Evolutionary conservation across 2,329 filamentous ascomycete species (phyloP).

Genomic region (Cytospora paraplurivora): DNA sequence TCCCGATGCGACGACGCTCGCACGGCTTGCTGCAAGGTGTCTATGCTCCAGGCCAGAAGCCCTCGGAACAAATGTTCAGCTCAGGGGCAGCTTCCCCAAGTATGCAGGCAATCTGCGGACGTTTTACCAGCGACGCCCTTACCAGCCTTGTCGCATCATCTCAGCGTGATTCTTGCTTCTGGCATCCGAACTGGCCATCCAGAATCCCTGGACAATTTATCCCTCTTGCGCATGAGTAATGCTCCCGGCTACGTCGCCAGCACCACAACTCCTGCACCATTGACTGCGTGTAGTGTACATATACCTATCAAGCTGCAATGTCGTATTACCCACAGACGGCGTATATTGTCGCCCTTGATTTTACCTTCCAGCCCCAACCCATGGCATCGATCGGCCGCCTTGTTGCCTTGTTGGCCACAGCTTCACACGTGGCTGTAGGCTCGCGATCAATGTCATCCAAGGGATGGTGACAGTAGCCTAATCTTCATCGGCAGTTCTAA

Average conservation of each 20-base stretch:
- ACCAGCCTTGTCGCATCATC: slow-evolving; percentile 25
- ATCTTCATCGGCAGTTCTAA: neutral
- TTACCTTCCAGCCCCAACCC: neutral
- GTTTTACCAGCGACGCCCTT: slow-evolving; percentile 11
- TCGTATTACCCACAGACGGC: slow-evolving; percentile 5
- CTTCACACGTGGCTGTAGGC: slow-evolving; percentile 24
- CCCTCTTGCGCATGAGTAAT: slow-evolving; percentile 12
- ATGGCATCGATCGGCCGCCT: slow-evolving; percentile 5
- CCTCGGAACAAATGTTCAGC: neutral
- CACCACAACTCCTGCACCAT: neutral
- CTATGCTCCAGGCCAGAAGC: slow-evolving; percentile 16
- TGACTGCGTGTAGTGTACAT: neutral
- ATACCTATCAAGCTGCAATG: neutral
- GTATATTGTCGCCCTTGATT: neutral
- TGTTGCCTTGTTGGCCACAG: slow-evolving; percentile 5
- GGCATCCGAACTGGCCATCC: neutral
- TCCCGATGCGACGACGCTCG: neutral
- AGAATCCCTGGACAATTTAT: neutral
- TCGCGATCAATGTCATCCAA: slow-evolving; percentile 19
- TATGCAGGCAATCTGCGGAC: slow-evolving; percentile 12
- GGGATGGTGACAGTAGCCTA: slow-evolving; percentile 17
- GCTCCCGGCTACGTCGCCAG: slow-evolving; percentile 9
- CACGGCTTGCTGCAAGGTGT: neutral
- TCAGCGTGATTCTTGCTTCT: slow-evolving; percentile 16
- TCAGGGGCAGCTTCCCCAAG: slow-evolving; percentile 9